Evolutionary conservation across 148 eudicot species (phyloP).

Genomic region (Vaccinium macrocarpon): DNA sequence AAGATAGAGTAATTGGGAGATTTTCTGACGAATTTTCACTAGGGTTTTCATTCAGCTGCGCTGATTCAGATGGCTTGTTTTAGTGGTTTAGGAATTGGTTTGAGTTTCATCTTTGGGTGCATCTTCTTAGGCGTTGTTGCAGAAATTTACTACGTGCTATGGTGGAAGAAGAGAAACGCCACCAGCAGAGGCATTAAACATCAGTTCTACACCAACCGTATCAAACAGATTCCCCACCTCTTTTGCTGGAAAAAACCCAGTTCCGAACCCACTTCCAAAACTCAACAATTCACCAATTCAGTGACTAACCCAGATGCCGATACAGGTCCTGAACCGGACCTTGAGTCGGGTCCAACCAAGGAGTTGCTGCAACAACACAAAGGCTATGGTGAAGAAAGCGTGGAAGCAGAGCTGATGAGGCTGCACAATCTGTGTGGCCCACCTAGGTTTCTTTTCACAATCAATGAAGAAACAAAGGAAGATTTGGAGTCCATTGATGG

Average conservation of each 20-base stretch:
- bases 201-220: conserved; percentile 29
- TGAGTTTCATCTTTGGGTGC: conserved; percentile 69
- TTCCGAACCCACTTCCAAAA: conserved; percentile 15
- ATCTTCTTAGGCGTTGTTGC: conserved; percentile 62
- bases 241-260: conserved; percentile 62
- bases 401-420: conserved; percentile 72
- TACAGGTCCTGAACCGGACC: conserved; percentile 32
- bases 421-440: conserved; percentile 74
- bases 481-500: conserved; percentile 89
- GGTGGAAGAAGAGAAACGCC: conserved; percentile 63
- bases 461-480: conserved; percentile 78
- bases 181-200: conserved; percentile 34
- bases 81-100: conserved; percentile 66
- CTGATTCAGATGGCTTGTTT: conserved; percentile 49
- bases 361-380: conserved; percentile 32
- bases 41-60: not conserved
- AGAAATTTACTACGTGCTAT: conserved; percentile 75
- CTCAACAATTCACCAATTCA: conserved; percentile 22
- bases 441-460: conserved; percentile 86
- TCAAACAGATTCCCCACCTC: conserved; percentile 38
- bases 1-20: not conserved
- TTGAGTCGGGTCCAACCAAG: conserved; percentile 42
- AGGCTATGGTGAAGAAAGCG: conserved; percentile 39
- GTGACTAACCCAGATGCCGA: conserved; percentile 23
- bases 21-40: conserved; percentile 1